phyloP scores from a whole-genome alignment of 768 basidiomycete genomes.

The Neoboletus subvelutipes region DNA sequence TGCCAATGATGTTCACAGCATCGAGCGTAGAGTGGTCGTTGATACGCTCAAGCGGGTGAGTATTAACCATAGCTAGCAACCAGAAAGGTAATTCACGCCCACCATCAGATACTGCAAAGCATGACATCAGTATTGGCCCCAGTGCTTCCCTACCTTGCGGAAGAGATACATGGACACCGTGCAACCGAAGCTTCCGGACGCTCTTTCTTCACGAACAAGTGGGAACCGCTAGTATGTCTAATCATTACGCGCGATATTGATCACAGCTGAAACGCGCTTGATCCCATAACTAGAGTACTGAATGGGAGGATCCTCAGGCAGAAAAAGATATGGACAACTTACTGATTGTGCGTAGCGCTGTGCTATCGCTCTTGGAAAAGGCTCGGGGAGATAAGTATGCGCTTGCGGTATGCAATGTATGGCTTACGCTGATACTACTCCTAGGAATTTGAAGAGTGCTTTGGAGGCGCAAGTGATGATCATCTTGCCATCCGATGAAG shows the following conservation, averaged over 20 bases:
- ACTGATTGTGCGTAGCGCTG: constrained; percentile 56
- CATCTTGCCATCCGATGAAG: constrained; percentile 43
- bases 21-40: constrained; percentile 61
- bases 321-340: constrained; percentile 64
- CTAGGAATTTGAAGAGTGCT: constrained; percentile 70
- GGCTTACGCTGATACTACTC: constrained; percentile 1
- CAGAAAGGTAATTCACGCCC: not conserved
- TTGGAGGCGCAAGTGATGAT: constrained; percentile 76
- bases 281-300: constrained; percentile 39
- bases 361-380: constrained; percentile 69
- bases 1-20: constrained; percentile 52
- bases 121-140: constrained; percentile 77
- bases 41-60: constrained; percentile 71
- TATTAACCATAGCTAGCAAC: not conserved
- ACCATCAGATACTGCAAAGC: constrained; percentile 56
- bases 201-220: constrained; percentile 73
- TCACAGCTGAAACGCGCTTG: not conserved
- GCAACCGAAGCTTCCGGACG: constrained; percentile 17
- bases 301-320: constrained; percentile 62
- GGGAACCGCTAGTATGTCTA: constrained; percentile 63
- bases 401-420: not conserved
- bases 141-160: constrained; percentile 85
- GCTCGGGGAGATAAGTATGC: constrained; percentile 74
- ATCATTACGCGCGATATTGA: not conserved
- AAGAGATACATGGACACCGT: constrained; percentile 65